Evolutionary conservation across 495 filamentous ascomycete genomes (phyloP).

Genomic region (Penicillium longicatenatum): DNA sequence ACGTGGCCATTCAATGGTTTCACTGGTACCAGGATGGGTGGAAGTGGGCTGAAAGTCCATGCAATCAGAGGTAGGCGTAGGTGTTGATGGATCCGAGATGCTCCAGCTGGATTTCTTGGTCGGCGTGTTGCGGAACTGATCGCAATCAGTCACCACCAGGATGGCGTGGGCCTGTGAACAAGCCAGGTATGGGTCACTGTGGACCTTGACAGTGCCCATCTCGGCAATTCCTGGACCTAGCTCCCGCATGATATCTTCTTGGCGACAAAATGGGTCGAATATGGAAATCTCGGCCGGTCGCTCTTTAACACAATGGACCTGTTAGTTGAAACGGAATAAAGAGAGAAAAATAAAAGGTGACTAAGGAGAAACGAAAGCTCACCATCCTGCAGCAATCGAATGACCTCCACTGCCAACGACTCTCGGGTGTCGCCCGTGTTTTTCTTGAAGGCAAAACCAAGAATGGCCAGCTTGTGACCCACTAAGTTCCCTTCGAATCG

Average conservation of each 20-base stretch:
- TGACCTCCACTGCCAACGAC: constrained; percentile 67
- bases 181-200: constrained; percentile 39
- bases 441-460: constrained; percentile 85
- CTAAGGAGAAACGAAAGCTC: neutral
- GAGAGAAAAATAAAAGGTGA: no score
- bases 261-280: constrained; percentile 69
- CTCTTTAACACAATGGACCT: constrained; percentile 34
- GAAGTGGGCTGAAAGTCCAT: constrained; percentile 23
- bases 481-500: constrained; percentile 69
- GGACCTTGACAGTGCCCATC: constrained; percentile 28
- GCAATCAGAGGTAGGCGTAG: constrained; percentile 22
- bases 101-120: constrained; percentile 21
- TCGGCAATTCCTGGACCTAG: constrained; percentile 17
- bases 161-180: constrained; percentile 40
- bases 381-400: constrained; percentile 58
- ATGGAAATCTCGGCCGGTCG: constrained; percentile 65
- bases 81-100: constrained; percentile 17
- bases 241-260: constrained; percentile 46
- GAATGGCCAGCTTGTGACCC: constrained; percentile 70
- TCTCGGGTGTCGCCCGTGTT: constrained; percentile 78
- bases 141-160: constrained; percentile 41
- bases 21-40: constrained; percentile 18
- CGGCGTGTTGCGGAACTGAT: constrained; percentile 32
- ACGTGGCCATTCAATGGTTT: constrained; percentile 54
- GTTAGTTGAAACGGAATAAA: neutral